Conservation (phyloP, 1,284 basidiomycete species). For the Moniliophthora roreri region DNA sequence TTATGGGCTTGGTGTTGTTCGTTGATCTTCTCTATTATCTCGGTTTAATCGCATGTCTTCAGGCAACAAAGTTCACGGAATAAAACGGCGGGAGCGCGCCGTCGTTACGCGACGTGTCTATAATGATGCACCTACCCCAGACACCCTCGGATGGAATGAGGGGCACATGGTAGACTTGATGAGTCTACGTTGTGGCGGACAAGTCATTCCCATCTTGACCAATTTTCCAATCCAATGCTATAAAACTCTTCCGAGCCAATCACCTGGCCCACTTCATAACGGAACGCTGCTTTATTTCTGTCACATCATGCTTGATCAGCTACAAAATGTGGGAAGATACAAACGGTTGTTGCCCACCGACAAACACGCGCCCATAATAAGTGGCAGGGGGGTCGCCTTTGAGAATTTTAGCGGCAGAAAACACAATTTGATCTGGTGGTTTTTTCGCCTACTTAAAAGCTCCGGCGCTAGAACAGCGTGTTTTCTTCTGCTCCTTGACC, state of each 20-base stretch:
- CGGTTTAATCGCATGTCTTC: no score
- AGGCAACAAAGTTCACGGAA: no score
- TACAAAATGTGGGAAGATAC: no score
- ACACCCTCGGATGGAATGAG: neutral
- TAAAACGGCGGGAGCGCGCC: neutral
- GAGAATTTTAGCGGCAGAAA: neutral
- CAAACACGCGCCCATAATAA: conserved; percentile 40
- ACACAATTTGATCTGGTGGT: neutral
- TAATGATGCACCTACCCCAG: conserved; percentile 5
- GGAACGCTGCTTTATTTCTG: no score
- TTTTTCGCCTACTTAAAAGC: neutral
- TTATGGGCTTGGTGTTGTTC: no score
- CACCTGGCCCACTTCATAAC: no score
- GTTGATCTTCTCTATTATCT: no score
- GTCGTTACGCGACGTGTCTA: conserved; percentile 1
- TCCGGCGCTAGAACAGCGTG: neutral
- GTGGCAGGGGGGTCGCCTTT: conserved; percentile 31
- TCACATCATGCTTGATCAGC: no score
- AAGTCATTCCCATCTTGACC: no score
- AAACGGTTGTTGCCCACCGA: conserved; percentile 25
- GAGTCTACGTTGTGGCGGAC: no score
- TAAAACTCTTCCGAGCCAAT: no score
- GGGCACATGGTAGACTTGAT: neutral
- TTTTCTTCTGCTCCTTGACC: conserved; percentile 21
- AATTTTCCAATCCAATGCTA: no score